phyloP scores from a whole-genome alignment of 306 rosid genomes.

The Begonia loranthoides region DNA sequence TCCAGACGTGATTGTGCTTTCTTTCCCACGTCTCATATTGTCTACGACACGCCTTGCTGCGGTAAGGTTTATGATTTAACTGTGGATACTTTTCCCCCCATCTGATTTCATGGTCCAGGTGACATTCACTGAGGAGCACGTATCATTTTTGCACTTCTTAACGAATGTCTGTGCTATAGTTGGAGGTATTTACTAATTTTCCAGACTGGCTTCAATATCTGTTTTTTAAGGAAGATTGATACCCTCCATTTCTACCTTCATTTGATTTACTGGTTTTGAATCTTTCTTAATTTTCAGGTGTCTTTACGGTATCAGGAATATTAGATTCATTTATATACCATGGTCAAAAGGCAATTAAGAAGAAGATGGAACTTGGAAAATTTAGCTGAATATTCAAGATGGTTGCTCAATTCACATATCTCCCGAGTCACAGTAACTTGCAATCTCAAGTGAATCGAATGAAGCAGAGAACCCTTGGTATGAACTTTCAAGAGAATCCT shows the following conservation, averaged over 20 bases:
- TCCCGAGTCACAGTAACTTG: constrained; percentile 14
- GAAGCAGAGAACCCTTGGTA: constrained; percentile 15
- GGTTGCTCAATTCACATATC: too few species aligned
- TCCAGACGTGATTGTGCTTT: too few species aligned
- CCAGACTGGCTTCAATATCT: too few species aligned
- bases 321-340: constrained; percentile 92
- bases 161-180: constrained; percentile 93
- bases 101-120: constrained; percentile 41
- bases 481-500: not conserved
- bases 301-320: constrained; percentile 91
- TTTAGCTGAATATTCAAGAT: constrained; percentile 29
- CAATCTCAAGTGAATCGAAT: constrained; percentile 22
- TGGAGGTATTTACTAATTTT: constrained; percentile 64
- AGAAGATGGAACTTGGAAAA: constrained; percentile 96
- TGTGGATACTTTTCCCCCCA: constrained; percentile 1
- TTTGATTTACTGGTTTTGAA: too few species aligned
- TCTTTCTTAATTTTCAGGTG: constrained; percentile 27
- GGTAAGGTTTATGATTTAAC: too few species aligned
- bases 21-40: too few species aligned
- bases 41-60: too few species aligned
- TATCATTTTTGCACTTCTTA: constrained; percentile 90
- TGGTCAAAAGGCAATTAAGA: constrained; percentile 89
- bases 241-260: too few species aligned
- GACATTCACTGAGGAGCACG: constrained; percentile 65
- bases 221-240: too few species aligned